Percentiles rank a stretch among this genome's conserved stretches.
phyloP scores from a whole-genome alignment of 768 basidiomycete genomes.

The Tylopilus rubrobrunneus region DNA sequence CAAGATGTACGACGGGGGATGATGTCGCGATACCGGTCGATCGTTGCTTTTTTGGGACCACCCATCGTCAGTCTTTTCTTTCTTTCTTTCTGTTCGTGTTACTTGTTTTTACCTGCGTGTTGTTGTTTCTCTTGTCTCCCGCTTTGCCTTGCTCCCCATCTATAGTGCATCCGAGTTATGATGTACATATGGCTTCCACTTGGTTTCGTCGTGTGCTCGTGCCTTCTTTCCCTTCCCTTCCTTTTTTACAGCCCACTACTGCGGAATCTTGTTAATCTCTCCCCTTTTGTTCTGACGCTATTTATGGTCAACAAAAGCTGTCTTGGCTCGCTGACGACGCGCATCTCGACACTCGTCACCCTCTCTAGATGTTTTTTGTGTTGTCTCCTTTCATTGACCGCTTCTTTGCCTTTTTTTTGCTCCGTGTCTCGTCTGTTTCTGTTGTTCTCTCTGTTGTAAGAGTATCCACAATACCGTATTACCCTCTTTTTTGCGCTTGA shows the following conservation, averaged over 20 bases:
- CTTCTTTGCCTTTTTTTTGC: background rate
- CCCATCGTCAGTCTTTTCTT: slow-evolving; percentile 7
- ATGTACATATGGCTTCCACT: slow-evolving; percentile 18
- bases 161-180: slow-evolving; percentile 8
- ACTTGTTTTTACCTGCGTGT: background rate
- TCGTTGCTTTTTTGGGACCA: slow-evolving; percentile 6
- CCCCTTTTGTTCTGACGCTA: slow-evolving; percentile 6
- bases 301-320: slow-evolving; percentile 30
- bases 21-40: slow-evolving; percentile 4
- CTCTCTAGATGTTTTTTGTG: background rate
- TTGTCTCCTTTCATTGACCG: background rate
- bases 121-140: slow-evolving; percentile 1
- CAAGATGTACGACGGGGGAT: slow-evolving; percentile 6
- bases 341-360: background rate
- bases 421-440: background rate
- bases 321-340: background rate
- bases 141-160: slow-evolving; percentile 8
- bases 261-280: slow-evolving; percentile 7
- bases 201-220: slow-evolving; percentile 4
- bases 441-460: background rate
- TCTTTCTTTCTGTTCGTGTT: background rate
- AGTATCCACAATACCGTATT: background rate
- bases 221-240: background rate
- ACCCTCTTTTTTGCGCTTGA: background rate
- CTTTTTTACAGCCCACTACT: background rate